Base-by-base conservation (phyloP, 306 rosid species). In the Astragalus membranaceus region DNA sequence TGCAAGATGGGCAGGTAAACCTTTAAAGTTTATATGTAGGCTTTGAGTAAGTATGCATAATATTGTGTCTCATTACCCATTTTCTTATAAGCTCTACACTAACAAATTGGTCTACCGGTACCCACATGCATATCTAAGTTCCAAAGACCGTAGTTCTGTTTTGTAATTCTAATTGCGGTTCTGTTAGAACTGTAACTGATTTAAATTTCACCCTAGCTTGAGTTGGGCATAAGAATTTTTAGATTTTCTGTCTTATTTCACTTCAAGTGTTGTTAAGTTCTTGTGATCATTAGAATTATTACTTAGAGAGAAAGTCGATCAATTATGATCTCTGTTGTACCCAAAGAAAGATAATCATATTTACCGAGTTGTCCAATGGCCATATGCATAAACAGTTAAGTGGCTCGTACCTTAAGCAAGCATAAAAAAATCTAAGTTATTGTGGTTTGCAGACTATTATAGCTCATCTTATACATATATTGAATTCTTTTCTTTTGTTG, bases 1-100 rank as follows among this genome's bases (percentile, higher is more conserved):
- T 94, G 99, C 95, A 86, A 82, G 97, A 94, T 82, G 99, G 99
- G 42, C 91, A 94, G 86, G 99, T 94, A 89, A 86, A 88, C 72
- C 48, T 75, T 50, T 67, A 4, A 15, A 69, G 71, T 71, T 59
- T 56, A 13, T 57, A 57, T 43, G 10, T 60, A 49, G 60, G 59
- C 58, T 53, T 74, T 61, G 53, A 41, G 51, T 56, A 67, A 55
- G 49, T 4, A 5, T 49, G 69, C 58, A 26, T 36, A 14, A 12
- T 29, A 26, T 42, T 14, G 67, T 62, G 57, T 36, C 55, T 30
- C 11, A 14, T 36, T 39, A 64, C 53, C 63, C 10, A 23, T 70
- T 65, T 35, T 65, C 50, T 13, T 65, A 3, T 13, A 14, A 10
- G 63, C 44, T 30, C 48, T 69, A 33, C 14, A 43, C 76, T 69